These are phyloP conservation scores for Collybia sp. DNA, from an alignment of 768 basidiomycete species.

Conservation along the genomic window DNA sequence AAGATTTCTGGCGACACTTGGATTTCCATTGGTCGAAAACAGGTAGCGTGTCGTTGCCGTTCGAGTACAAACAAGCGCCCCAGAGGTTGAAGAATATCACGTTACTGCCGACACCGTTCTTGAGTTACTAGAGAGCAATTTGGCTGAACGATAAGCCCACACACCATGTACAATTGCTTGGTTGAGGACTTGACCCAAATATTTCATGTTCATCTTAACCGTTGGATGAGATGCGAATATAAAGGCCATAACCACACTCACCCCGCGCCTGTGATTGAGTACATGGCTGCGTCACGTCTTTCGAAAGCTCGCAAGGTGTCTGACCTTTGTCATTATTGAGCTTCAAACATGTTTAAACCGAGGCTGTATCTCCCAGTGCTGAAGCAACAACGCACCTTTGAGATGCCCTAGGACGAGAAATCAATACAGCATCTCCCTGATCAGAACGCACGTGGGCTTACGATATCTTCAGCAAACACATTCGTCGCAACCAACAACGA, in stretches of 20 bases:
- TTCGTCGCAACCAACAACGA: no score
- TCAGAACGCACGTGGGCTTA: no score
- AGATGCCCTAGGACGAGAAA: neutral
- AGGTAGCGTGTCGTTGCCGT: constrained; percentile 4
- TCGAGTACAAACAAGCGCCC: constrained; percentile 14
- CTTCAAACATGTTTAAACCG: neutral
- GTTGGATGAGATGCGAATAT: no score
- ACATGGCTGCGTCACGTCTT: constrained; percentile 5
- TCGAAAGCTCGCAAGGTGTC: constrained; percentile 6
- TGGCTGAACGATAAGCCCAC: constrained; percentile 1
- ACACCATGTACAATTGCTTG: constrained; percentile 15
- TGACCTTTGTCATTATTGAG: constrained; percentile 5
- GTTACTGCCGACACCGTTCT: constrained; percentile 16
- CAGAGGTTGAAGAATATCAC: constrained; percentile 23
- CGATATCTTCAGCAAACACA: no score
- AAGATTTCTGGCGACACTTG: constrained; percentile 6
- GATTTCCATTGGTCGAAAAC: constrained; percentile 5
- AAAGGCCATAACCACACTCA: no score
- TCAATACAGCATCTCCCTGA: no score
- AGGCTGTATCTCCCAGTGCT: neutral
- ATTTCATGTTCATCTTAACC: no score
- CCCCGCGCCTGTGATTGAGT: no score
- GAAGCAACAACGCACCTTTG: neutral
- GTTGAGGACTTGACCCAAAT: neutral
- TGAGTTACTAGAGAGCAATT: neutral